These are phyloP conservation scores for Bryum argenteum DNA, from an alignment of 225 moss, liverwort and hornwort genomes.

Conservation along the genomic window DNA sequence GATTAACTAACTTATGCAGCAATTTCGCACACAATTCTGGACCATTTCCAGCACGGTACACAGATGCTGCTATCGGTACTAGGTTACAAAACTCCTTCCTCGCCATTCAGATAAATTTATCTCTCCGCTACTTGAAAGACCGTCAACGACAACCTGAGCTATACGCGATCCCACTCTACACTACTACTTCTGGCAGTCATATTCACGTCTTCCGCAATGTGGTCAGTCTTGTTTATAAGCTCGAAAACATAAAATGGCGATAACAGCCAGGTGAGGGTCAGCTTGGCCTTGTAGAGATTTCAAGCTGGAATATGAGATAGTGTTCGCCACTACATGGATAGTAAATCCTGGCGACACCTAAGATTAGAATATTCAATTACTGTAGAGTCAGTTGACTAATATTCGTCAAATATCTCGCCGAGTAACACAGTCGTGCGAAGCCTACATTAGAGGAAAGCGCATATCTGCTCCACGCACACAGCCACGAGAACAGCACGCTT, in stretches of 20 bases:
- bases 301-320: background rate
- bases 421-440: background rate
- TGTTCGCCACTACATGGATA: background rate
- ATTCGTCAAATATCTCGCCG: constrained; percentile 21
- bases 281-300: background rate
- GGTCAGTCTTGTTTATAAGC: background rate
- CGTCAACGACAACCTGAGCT: background rate
- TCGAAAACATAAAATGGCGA: background rate
- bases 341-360: background rate
- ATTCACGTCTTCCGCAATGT: background rate
- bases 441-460: background rate
- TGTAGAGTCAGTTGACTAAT: constrained; percentile 3
- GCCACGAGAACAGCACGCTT: background rate
- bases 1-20: too few relatives aligned
- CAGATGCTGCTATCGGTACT: background rate
- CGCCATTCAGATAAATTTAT: background rate
- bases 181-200: background rate
- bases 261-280: background rate
- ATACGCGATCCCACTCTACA: background rate
- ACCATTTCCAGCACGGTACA: background rate
- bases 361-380: constrained; percentile 9
- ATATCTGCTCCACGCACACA: background rate
- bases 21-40: background rate
- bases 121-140: background rate
- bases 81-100: background rate